Conservation (phyloP, 306 rosid species). For the Dryas drummondii region DNA sequence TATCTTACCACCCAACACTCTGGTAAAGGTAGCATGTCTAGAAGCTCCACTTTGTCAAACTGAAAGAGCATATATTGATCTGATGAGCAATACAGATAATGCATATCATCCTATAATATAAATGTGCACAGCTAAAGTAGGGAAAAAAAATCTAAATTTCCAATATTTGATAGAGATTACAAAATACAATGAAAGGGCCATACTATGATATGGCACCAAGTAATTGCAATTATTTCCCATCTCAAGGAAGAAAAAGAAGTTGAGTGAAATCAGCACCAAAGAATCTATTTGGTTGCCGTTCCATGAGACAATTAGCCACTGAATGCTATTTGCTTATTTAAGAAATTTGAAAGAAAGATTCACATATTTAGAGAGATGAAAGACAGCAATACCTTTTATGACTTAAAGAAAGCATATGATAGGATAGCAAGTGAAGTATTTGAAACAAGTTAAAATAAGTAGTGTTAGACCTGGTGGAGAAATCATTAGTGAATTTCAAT, state of each 20-base stretch:
- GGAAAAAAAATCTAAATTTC: background rate
- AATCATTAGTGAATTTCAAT: background rate
- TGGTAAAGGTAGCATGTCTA: constrained; percentile 68
- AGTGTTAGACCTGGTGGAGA: background rate
- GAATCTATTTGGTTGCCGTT: background rate
- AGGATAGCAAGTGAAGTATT: background rate
- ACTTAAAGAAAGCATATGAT: background rate
- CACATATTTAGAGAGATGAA: background rate
- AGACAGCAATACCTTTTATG: background rate
- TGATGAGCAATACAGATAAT: background rate
- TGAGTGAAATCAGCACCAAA: background rate
- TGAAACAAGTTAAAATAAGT: background rate
- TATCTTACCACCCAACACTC: constrained; percentile 95
- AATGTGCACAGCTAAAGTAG: background rate
- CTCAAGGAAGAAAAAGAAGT: background rate
- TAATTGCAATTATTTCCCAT: background rate
- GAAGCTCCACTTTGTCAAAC: constrained; percentile 67
- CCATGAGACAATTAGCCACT: background rate
- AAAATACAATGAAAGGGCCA: background rate
- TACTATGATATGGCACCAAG: background rate
- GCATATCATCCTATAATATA: background rate
- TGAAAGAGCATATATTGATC: constrained; percentile 27
- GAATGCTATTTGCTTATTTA: background rate
- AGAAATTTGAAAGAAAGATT: background rate
- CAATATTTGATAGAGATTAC: background rate